A percentile compares a stretch with the other conserved stretches of the same genome.
These are phyloP conservation scores for Euphrasia confusa DNA, from an alignment of 257 asterid genomes.

Conservation along the genomic window DNA sequence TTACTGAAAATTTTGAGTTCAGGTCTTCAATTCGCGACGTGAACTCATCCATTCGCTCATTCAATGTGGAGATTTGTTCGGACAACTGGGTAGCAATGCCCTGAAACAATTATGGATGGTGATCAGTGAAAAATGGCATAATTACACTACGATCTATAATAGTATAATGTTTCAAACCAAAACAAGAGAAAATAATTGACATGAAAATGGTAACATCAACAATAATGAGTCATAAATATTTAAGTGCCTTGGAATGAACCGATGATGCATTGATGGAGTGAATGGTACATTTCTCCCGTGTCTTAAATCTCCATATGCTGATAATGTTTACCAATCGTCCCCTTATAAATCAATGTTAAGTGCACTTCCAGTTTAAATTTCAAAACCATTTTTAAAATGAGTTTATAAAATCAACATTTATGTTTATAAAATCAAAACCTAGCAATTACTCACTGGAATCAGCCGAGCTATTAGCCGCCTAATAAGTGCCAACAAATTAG, in stretches of 20 bases:
- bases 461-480: neutral
- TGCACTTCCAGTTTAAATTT: neutral
- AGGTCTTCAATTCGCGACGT: conserved; percentile 85
- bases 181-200: neutral
- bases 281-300: neutral
- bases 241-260: neutral
- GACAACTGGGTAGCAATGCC: conserved; percentile 78
- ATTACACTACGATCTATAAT: conserved; percentile 2
- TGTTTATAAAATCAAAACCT: neutral
- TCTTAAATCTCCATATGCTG: neutral
- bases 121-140: conserved; percentile 19
- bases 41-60: conserved; percentile 95
- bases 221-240: neutral
- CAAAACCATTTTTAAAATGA: neutral
- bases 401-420: neutral
- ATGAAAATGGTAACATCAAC: neutral
- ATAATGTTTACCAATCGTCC: neutral
- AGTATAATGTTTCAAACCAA: conserved; percentile 17
- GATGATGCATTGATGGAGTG: neutral
- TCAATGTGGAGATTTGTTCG: conserved; percentile 85
- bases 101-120: conserved; percentile 40
- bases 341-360: conserved; percentile 9
- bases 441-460: neutral
- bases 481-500: neutral
- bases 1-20: conserved; percentile 54